phyloP scores from a whole-genome alignment of 2,329 filamentous ascomycete genomes.

The Xylaria digitata region DNA sequence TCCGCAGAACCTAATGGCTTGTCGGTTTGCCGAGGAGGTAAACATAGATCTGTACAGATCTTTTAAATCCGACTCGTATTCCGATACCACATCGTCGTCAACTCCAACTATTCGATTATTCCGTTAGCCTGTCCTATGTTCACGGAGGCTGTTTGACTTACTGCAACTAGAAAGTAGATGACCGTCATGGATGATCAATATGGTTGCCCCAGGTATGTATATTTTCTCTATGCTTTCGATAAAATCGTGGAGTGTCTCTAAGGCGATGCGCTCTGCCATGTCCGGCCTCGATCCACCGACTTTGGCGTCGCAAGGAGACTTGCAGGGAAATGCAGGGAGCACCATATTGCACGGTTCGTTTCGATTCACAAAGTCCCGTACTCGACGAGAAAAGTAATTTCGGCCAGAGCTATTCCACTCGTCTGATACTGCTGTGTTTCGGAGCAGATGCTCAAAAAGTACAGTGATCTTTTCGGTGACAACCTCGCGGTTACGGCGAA shows the following conservation, averaged over 20 bases:
- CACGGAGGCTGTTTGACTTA: conserved; percentile 32
- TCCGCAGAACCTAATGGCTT: conserved; percentile 16
- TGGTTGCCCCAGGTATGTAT: conserved; percentile 50
- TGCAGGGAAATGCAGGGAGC: conserved; percentile 56
- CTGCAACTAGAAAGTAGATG: conserved; percentile 58
- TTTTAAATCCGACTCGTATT: conserved; percentile 48
- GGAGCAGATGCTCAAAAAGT: conserved; percentile 44
- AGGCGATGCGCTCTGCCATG: conserved; percentile 51
- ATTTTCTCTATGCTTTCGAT: conserved; percentile 47
- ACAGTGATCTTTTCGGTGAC: conserved; percentile 29
- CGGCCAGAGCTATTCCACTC: conserved; percentile 43
- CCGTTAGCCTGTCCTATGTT: conserved; percentile 15
- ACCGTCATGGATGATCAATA: conserved; percentile 56
- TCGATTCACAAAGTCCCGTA: conserved; percentile 44
- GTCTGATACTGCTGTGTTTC: conserved; percentile 42
- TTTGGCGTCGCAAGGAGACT: conserved; percentile 53
- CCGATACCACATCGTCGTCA: conserved; percentile 54
- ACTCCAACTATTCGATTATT: conserved; percentile 51
- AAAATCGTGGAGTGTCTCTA: conserved; percentile 49
- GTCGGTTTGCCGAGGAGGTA: conserved; percentile 3
- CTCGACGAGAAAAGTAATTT: conserved; percentile 39
- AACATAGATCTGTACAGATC: conserved; percentile 35
- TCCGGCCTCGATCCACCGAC: conserved; percentile 51
- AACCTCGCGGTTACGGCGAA: not conserved
- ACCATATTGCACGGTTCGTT: conserved; percentile 45